These are phyloP conservation scores for Helotiales sp. DNA, from an alignment of 2,329 filamentous ascomycete species.

Conservation along the genomic window DNA sequence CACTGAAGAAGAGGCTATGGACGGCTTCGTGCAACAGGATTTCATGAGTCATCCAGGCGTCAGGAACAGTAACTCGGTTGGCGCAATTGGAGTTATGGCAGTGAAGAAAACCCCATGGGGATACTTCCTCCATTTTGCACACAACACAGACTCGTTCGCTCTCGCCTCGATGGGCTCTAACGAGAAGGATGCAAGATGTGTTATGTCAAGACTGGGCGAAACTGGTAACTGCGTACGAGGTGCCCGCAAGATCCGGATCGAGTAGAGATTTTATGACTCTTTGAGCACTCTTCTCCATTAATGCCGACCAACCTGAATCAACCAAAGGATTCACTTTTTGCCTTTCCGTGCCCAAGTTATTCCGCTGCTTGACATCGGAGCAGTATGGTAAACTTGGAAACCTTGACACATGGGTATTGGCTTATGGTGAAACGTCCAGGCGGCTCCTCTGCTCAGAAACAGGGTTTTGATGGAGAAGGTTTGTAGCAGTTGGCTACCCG, in stretches of 20 bases:
- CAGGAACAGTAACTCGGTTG: slow-evolving; percentile 72
- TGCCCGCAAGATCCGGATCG: slow-evolving; percentile 32
- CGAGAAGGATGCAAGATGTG: slow-evolving; percentile 72
- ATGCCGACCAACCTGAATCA: background rate
- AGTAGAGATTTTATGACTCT: slow-evolving; percentile 13
- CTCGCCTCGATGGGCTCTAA: slow-evolving; percentile 84
- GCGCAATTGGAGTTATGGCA: slow-evolving; percentile 85
- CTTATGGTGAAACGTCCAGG: no score
- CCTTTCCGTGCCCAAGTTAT: background rate
- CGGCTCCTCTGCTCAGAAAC: no score
- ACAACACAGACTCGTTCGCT: slow-evolving; percentile 90
- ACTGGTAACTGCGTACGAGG: slow-evolving; percentile 33
- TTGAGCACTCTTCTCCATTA: background rate
- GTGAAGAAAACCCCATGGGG: slow-evolving; percentile 81
- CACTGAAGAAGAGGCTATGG: slow-evolving; percentile 76
- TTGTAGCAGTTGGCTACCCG: background rate
- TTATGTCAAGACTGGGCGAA: slow-evolving; percentile 72
- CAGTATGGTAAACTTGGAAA: background rate
- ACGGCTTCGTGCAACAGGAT: slow-evolving; percentile 78
- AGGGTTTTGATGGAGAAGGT: no score
- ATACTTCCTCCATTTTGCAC: slow-evolving; percentile 86
- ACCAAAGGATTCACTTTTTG: background rate
- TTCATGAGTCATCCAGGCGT: slow-evolving; percentile 94
- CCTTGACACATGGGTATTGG: background rate
- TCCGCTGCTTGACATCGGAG: background rate